Percentiles rank a stretch among this genome's conserved stretches.
These are phyloP conservation scores for Sinapis alba DNA, from an alignment of 441 rosid genomes.

Conservation along the genomic window DNA sequence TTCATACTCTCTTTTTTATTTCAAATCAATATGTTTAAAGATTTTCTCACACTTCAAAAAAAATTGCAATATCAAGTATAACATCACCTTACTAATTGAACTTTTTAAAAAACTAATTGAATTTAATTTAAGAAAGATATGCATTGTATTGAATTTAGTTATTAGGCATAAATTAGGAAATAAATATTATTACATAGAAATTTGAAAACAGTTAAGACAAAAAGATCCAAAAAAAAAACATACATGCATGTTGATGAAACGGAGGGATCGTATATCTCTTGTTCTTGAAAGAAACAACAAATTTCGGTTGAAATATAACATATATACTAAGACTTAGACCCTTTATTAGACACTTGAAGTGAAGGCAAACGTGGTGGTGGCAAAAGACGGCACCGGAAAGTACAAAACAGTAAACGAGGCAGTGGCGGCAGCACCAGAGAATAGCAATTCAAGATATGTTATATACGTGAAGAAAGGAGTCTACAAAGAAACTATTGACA, in stretches of 20 bases:
- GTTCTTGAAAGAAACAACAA: neutral
- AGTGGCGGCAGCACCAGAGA: slow-evolving; percentile 51
- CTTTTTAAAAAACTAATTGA: too few relatives aligned
- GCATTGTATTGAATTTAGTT: neutral
- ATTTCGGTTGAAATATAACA: neutral
- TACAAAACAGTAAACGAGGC: slow-evolving; percentile 63
- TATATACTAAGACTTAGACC: slow-evolving; percentile 1
- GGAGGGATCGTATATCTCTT: neutral
- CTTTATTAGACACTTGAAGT: slow-evolving; percentile 18
- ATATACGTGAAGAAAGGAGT: slow-evolving; percentile 68
- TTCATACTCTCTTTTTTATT: neutral
- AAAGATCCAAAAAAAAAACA: neutral
- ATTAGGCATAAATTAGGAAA: neutral
- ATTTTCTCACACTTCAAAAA: neutral
- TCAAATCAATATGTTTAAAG: neutral
- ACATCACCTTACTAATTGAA: neutral
- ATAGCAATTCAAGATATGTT: slow-evolving; percentile 54
- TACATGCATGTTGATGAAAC: neutral
- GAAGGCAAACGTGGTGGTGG: slow-evolving; percentile 55
- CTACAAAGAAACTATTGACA: slow-evolving; percentile 59
- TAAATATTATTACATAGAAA: neutral
- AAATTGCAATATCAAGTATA: neutral
- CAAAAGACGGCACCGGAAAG: slow-evolving; percentile 70
- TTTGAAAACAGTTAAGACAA: neutral
- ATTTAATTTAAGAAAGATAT: neutral